These are phyloP conservation scores for Gamarada debralockiae DNA, from an alignment of 495 filamentous ascomycete species.

Conservation along the genomic window DNA sequence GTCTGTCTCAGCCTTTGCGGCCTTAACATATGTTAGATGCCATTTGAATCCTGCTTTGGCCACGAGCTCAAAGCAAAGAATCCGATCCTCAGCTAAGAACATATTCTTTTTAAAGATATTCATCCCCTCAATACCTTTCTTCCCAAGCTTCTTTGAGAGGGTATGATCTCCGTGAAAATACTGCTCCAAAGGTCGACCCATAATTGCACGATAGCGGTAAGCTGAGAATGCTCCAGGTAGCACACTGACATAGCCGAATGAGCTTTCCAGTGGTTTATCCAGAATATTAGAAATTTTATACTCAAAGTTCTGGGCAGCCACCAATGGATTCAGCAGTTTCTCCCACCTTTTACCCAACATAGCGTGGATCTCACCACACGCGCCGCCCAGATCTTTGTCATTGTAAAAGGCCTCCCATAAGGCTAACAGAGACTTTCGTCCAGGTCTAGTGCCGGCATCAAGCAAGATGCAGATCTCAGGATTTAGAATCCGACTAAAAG, in stretches of 20 bases:
- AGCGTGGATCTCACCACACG: conserved; percentile 96
- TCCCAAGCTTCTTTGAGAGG: conserved; percentile 82
- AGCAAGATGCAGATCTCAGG: conserved; percentile 92
- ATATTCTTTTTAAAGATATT: conserved; percentile 99
- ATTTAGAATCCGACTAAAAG: conserved; percentile 90
- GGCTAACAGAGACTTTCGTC: conserved; percentile 78
- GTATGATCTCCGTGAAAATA: conserved; percentile 99
- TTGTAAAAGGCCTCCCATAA: conserved; percentile 98
- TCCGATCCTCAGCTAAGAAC: conserved; percentile 98
- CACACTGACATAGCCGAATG: conserved; percentile 94
- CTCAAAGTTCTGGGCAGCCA: conserved; percentile 94
- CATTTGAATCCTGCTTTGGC: conserved; percentile 88
- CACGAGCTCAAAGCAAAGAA: conserved; percentile 95
- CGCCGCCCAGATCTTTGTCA: conserved; percentile 93
- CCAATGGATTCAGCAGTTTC: conserved; percentile 85
- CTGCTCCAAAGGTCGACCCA: conserved; percentile 90
- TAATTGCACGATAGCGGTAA: conserved; percentile 92
- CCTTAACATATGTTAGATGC: conserved; percentile 94
- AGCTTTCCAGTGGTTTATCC: conserved; percentile 91
- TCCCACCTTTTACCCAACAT: conserved; percentile 86
- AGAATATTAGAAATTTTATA: conserved; percentile 99
- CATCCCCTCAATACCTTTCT: conserved; percentile 98
- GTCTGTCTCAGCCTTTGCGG: conserved; percentile 91
- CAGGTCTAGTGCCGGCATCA: conserved; percentile 92
- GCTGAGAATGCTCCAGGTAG: conserved; percentile 96